These are phyloP conservation scores for Elaeagnus macrophylla DNA, from an alignment of 306 rosid genomes.

Conservation along the genomic window DNA sequence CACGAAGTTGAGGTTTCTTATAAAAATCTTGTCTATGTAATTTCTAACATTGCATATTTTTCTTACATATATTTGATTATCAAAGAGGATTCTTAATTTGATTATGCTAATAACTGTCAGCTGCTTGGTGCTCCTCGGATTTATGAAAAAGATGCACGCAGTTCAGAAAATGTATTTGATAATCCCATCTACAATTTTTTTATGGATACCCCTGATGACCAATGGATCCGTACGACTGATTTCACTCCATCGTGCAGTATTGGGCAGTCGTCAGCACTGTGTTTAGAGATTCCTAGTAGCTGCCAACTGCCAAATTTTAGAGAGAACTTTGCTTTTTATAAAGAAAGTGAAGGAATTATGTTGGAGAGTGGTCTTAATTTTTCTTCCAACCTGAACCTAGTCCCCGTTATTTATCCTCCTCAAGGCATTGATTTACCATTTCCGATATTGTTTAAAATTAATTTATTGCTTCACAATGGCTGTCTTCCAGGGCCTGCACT, in stretches of 20 bases:
- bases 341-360: slow-evolving; percentile 33
- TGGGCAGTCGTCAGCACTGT: slow-evolving; percentile 65
- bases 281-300: slow-evolving; percentile 51
- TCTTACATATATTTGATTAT: slow-evolving; percentile 2
- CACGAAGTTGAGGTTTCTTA: too few relatives aligned
- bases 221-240: slow-evolving; percentile 65
- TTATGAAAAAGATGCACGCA: slow-evolving; percentile 25
- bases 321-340: slow-evolving; percentile 46
- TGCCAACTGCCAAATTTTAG: slow-evolving; percentile 42
- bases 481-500: slow-evolving; percentile 63
- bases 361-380: slow-evolving; percentile 35
- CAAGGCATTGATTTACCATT: slow-evolving; percentile 39
- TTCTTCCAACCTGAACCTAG: slow-evolving; percentile 34
- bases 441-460: slow-evolving; percentile 57
- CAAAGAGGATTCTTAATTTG: too few relatives aligned
- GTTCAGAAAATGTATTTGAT: slow-evolving; percentile 19
- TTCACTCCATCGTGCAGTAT: slow-evolving; percentile 44
- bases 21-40: background rate
- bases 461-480: slow-evolving; percentile 52
- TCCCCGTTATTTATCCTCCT: slow-evolving; percentile 62
- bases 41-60: background rate
- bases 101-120: too few relatives aligned
- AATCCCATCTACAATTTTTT: slow-evolving; percentile 30
- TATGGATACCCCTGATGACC: slow-evolving; percentile 37
- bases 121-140: slow-evolving; percentile 68